These are phyloP conservation scores for Metschnikowia orientalis DNA, from an alignment of 805 yeast genomes.

Conservation along the genomic window DNA sequence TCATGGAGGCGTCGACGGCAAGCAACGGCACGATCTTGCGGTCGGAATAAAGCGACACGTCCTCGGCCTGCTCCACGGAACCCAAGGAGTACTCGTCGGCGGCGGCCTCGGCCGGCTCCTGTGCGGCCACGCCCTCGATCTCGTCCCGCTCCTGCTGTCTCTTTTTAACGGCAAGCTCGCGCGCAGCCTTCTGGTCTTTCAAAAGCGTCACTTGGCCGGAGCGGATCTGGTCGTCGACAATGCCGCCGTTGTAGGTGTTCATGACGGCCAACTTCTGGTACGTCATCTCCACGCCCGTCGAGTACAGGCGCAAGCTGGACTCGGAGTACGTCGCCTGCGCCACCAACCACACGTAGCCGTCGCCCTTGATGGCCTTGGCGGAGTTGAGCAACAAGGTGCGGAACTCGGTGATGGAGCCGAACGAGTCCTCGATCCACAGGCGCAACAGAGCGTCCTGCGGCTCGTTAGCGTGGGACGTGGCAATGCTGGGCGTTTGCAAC, in stretches of 20 bases:
- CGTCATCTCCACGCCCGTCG: conserved; percentile 18
- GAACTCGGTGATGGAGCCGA: conserved; percentile 77
- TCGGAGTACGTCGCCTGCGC: conserved; percentile 46
- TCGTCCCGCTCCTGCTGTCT: conserved; percentile 23
- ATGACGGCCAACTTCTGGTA: conserved; percentile 55
- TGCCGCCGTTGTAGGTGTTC: conserved; percentile 87
- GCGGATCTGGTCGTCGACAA: conserved; percentile 62
- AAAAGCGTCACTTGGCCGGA: conserved; percentile 48
- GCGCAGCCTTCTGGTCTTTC: conserved; percentile 32
- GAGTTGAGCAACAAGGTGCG: conserved; percentile 65
- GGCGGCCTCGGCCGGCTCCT: conserved; percentile 2
- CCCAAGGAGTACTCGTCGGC: conserved; percentile 28
- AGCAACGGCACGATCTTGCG: conserved; percentile 53
- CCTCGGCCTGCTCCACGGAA: conserved; percentile 40
- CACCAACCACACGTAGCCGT: conserved; percentile 87
- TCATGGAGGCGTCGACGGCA: conserved; percentile 69
- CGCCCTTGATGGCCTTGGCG: conserved; percentile 72
- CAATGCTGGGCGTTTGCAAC: conserved; percentile 42
- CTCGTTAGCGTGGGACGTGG: conserved; percentile 27
- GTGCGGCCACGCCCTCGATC: conserved; percentile 8
- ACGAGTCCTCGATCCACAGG: conserved; percentile 52
- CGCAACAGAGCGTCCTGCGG: conserved; percentile 34
- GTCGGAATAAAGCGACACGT: conserved; percentile 30
- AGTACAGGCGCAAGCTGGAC: conserved; percentile 22
- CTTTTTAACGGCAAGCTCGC: conserved; percentile 23